These are phyloP conservation scores for Amphirosellinia nigrospora DNA, from an alignment of 495 filamentous ascomycete genomes.

Conservation along the genomic window DNA sequence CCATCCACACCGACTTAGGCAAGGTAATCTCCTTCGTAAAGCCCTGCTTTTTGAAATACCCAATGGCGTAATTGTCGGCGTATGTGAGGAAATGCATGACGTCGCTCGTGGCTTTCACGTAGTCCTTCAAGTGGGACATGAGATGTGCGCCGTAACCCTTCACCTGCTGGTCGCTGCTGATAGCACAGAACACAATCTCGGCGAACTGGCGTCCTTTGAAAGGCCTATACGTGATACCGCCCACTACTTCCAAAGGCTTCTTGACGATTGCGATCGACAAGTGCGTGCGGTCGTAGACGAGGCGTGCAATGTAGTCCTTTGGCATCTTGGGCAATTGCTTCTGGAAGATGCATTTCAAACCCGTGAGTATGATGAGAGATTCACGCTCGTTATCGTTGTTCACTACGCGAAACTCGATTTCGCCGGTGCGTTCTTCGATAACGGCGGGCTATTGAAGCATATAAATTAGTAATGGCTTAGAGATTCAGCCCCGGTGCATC, in stretches of 20 bases:
- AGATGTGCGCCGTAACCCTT: constrained; percentile 98
- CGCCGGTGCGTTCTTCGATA: constrained; percentile 90
- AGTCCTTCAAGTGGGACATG: constrained; percentile 98
- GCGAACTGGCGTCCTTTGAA: constrained; percentile 94
- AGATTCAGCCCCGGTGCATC: background rate
- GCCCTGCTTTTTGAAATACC: constrained; percentile 99
- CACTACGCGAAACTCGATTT: constrained; percentile 97
- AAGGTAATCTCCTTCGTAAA: constrained; percentile 99
- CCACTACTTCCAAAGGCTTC: constrained; percentile 92
- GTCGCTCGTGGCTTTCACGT: constrained; percentile 93
- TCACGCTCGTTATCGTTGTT: constrained; percentile 92
- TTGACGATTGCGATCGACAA: constrained; percentile 97
- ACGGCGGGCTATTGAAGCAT: constrained; percentile 71
- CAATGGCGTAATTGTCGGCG: constrained; percentile 98
- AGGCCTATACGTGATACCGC: constrained; percentile 95
- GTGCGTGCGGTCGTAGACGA: constrained; percentile 97
- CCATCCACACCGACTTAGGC: constrained; percentile 93
- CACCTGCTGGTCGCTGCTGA: constrained; percentile 96
- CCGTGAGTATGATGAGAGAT: constrained; percentile 92
- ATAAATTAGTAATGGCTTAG: background rate
- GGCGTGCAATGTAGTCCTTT: constrained; percentile 95
- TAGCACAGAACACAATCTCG: constrained; percentile 98
- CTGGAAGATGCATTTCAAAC: constrained; percentile 97
- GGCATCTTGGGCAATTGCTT: constrained; percentile 99
- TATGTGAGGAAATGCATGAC: constrained; percentile 99